Evolutionary conservation across 495 filamentous ascomycete genomes (phyloP), one percentile per base, ranked within the genome.

Genomic region (Neurospora sp.): DNA sequence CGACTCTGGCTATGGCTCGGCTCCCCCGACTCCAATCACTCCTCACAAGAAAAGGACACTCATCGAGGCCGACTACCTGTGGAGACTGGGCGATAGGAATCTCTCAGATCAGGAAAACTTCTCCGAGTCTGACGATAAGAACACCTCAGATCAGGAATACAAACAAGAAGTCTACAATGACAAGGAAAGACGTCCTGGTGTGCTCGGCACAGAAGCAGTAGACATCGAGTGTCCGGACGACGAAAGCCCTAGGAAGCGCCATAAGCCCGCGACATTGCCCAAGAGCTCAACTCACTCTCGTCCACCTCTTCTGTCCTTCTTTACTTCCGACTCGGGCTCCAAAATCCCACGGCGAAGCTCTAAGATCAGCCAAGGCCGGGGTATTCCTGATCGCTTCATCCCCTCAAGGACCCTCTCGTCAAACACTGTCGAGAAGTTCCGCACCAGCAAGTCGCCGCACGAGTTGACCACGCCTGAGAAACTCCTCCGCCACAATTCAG

Each of bases 381-480:
- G 78, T 6, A 81, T 81, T 39, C 88, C 86, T 7, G 93, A 96
- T 78, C 87, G 93, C 34, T 96, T 93, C 78, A 89, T 94, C 34
- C 87, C 92, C 37, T 78, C 78, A 34, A 87, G 90, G 54, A 79
- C 80, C 24, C 83, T 82, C 8, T 72, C 71, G 5, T 70, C 76
- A 48, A 75, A 83, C 9, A 80, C 84, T 36, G 78, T 81, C 11
- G 88, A 91, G 36, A 86, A 84, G 36, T 94, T 90, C 77, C 90
- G 85, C 73, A 79, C 91, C n/a, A 88, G 85, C 78, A 94, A 92
- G 80, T 80, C 83, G 62, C 83, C 88, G 3, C 81, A 88, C 36
- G 85, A 89, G 71, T 81, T 97, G 42, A 88, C 88, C 0, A 76
- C 83, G 17, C 81, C 83, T 38, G 92, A 95, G 77, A 90, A 83